Base-by-base conservation (phyloP, 1,139 yeast genomes). In the Geotrichum aggregatum region DNA sequence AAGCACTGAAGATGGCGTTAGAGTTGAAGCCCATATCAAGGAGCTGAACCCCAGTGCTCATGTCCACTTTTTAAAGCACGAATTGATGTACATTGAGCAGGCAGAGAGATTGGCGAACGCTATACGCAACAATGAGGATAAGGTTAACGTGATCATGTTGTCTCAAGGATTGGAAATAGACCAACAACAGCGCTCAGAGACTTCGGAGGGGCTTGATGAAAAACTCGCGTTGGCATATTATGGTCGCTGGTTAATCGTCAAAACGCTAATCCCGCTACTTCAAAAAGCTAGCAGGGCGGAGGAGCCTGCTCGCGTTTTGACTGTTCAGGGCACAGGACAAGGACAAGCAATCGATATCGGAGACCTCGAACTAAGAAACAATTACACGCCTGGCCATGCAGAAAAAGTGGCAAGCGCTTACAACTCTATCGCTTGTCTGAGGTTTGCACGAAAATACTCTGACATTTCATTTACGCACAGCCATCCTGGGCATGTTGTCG, bases 401-500 rank as follows among this genome's bases (percentile, higher is more conserved):
- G 33, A 19, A 22, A 31, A 24, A 22, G 22, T 49, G 30, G 24
- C 22, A 19, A 43, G 54, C 52, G 6, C 66, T 53, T 49, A 55
- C 55, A 61, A 55, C 44, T 59, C 68, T 6, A 50, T 63, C 19
- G 60, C 63, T 1, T 60, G 55, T 22, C 34, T 50, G 41, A 50
- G 59, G 22, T 63, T 65, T 53, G 65, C 65, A 1, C 45, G 55
- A 28, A 49, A 54, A 14, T 59, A 66, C 51, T 68, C 70, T 18
- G 51, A 58, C 3, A 50, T 66, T 13, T 34, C 61, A 3, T 66
- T 66, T 49, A 54, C 52, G 28, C 70, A 66, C 55, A 58, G 58
- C 14, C 52, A 50, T 50, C 70, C 70, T 5, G 70, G 70, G 8
- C 6, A 59, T n/a, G 67, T 66, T 26, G 56, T 56, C 14, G 57